A percentile compares a stretch with the other conserved stretches of the same genome.
phyloP scores from a whole-genome alignment of 108 stramenopile species.

The Epipyxis sp. region DNA sequence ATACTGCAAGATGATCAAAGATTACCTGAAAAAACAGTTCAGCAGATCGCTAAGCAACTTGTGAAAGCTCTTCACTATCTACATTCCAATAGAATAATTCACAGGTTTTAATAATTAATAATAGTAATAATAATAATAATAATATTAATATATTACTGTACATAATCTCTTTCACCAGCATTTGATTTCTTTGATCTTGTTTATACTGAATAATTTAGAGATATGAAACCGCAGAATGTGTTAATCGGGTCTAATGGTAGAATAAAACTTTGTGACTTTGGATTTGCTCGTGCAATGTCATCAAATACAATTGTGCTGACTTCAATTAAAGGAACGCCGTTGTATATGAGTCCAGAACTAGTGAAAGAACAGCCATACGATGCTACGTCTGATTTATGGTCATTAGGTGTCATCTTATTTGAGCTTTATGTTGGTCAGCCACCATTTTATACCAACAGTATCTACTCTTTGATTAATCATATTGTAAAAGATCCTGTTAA shows the following conservation, averaged over 20 bases:
- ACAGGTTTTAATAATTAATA: no score
- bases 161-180: no score
- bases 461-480: conserved; percentile 63
- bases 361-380: conserved; percentile 67
- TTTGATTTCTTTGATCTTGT: no score
- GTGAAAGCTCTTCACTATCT: conserved; percentile 63
- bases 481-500: conserved; percentile 62
- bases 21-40: conserved; percentile 58
- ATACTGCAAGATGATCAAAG: conserved; percentile 63
- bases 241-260: conserved; percentile 47
- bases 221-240: conserved; percentile 59
- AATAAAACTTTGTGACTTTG: conserved; percentile 68
- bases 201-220: conserved; percentile 36
- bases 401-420: conserved; percentile 64
- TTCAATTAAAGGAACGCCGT: conserved; percentile 67
- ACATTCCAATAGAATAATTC: conserved; percentile 64
- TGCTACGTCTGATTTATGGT: conserved; percentile 65
- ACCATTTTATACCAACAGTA: conserved; percentile 66
- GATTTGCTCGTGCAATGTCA: conserved; percentile 65
- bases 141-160: no score
- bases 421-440: conserved; percentile 63
- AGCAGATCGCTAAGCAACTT: conserved; percentile 62
- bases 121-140: no score
- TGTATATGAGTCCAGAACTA: conserved; percentile 70
- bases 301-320: conserved; percentile 62